Base-by-base conservation (phyloP, 2,329 filamentous ascomycete genomes). In the Ceratocystis albifundus region DNA sequence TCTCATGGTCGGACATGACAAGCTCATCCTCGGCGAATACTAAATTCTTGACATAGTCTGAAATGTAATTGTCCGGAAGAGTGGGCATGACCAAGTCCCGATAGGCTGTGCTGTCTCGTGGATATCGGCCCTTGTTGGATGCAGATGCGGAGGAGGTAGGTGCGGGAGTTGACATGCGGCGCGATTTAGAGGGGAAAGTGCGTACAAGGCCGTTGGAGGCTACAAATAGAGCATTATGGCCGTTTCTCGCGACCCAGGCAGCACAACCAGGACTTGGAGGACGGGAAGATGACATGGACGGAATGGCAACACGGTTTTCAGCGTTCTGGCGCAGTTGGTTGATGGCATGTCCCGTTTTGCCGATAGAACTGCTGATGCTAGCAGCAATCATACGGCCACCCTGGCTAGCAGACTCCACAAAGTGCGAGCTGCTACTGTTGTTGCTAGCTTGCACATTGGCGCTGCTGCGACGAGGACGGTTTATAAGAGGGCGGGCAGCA, bases 241-340 rank as follows among this genome's bases (percentile, higher is more conserved):
- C 84, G 70, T 80, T 84, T 44, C 84, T 82, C 30, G 80, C 82
- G 59, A 88, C 77, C 84, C 88, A 88, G 1, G 80, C 77, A 2
- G 88, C 82, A 71, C 86, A 89, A 2, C 81, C 79, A 6, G 81
- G 78, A 1, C 80, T 80, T 1, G 85, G 83, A 15, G 79, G 76
- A 30, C 74, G 74, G n/a, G 79, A 74, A 36, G 62, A 57, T n/a
- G 65, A 66, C 61, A 82, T 80, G 10, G 77, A 76, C 10, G 88
- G 88, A 36, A 90, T 77, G 59, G 87, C 83, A 53, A 91, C 82
- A 69, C 89, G 84, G 74, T 89, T 90, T 72, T 90, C 88, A 10
- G 86, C 86, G 0, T 84, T 88, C 71, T 90, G 88, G 61, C 88
- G 85, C 67, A 91, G 81, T 70, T 88, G 84, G 70, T 80, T 87